These are phyloP conservation scores for Ephemerocybe angulata DNA, from an alignment of 768 basidiomycete genomes.

Conservation along the genomic window DNA sequence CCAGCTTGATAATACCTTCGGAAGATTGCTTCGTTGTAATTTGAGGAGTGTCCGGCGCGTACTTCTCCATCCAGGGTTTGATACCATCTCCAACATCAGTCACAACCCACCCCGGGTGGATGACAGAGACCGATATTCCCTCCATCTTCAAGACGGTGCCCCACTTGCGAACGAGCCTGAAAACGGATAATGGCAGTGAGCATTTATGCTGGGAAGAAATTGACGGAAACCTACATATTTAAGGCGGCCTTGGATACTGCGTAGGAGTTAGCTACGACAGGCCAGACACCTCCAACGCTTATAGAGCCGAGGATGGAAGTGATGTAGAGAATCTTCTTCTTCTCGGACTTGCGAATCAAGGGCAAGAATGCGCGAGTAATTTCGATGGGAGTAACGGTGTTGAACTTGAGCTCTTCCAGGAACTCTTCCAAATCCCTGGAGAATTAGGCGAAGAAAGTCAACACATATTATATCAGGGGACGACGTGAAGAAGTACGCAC, in stretches of 20 bases:
- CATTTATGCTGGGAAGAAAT: not conserved
- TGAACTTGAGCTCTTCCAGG: conserved; percentile 17
- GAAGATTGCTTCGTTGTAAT: conserved; percentile 16
- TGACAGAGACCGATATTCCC: conserved; percentile 19
- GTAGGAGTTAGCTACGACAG: conserved; percentile 16
- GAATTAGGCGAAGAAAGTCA: not conserved
- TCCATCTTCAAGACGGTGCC: conserved; percentile 19
- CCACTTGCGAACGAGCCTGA: conserved; percentile 24
- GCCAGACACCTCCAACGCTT: not conserved
- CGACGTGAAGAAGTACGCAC: no score
- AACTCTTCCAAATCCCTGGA: conserved; percentile 17
- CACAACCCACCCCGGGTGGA: conserved; percentile 23
- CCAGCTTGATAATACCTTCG: conserved; percentile 13
- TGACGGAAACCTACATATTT: conserved; percentile 16
- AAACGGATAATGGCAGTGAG: not conserved
- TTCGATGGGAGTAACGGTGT: conserved; percentile 14
- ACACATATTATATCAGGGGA: no score
- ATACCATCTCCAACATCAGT: conserved; percentile 19
- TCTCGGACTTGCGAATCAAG: conserved; percentile 9
- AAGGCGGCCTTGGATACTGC: conserved; percentile 17
- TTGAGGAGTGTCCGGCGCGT: conserved; percentile 18
- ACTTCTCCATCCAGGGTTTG: conserved; percentile 19
- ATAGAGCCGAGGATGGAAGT: conserved; percentile 21
- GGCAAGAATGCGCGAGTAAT: conserved; percentile 20
- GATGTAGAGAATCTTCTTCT: conserved; percentile 20